phyloP scores from a whole-genome alignment of 1,284 basidiomycete species.

The Polyporus tsugae region DNA sequence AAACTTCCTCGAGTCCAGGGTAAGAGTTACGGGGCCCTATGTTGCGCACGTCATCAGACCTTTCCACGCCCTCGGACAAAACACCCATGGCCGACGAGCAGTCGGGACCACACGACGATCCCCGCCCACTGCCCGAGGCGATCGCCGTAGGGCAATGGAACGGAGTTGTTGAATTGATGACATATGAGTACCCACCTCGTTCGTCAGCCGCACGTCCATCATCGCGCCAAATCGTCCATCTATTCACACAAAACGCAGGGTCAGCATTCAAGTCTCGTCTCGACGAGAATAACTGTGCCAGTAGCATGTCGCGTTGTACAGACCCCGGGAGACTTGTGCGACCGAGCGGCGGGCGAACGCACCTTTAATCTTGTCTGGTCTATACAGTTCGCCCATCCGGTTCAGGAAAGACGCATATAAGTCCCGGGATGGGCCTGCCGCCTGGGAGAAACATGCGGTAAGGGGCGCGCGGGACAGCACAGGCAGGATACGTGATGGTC shows the following conservation, averaged over 20 bases:
- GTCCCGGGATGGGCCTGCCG: slow-evolving; percentile 69
- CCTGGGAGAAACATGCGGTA: slow-evolving; percentile 49
- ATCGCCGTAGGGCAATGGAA: slow-evolving; percentile 1
- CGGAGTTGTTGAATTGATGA: slow-evolving; percentile 13
- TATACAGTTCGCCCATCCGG: slow-evolving; percentile 70
- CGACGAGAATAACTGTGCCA: slow-evolving; percentile 23
- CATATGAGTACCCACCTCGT: slow-evolving; percentile 67
- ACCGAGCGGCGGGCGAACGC: slow-evolving; percentile 21
- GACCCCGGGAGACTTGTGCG: slow-evolving; percentile 22
- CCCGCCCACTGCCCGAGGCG: neutral
- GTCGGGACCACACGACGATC: neutral
- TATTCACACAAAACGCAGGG: slow-evolving; percentile 42
- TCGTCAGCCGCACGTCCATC: slow-evolving; percentile 89
- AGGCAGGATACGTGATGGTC: slow-evolving; percentile 15
- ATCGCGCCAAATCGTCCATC: slow-evolving; percentile 94
- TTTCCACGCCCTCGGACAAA: slow-evolving; percentile 18
- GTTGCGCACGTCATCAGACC: slow-evolving; percentile 14
- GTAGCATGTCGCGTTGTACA: slow-evolving; percentile 24
- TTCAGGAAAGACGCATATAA: slow-evolving; percentile 80
- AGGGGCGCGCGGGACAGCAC: slow-evolving; percentile 13
- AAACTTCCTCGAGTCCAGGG: slow-evolving; percentile 79
- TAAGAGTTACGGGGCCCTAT: slow-evolving; percentile 86
- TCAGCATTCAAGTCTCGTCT: slow-evolving; percentile 16
- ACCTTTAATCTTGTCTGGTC: slow-evolving; percentile 84
- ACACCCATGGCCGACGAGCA: slow-evolving; percentile 19